phyloP scores from a whole-genome alignment of 805 yeast genomes.

The Yamadazyma scolyti region DNA sequence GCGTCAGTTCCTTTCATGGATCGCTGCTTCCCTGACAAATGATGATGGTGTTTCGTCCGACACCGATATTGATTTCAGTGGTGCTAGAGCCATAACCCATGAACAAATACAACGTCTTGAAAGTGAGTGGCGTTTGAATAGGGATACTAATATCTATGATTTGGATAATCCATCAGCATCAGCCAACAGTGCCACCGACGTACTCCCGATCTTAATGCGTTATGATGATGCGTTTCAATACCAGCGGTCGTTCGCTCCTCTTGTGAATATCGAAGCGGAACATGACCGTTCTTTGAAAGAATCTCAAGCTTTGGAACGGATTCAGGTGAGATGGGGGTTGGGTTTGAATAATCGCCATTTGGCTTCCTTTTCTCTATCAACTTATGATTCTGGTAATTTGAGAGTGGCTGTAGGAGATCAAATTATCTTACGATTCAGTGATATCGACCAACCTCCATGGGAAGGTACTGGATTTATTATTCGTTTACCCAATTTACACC shows the following conservation, averaged over 20 bases:
- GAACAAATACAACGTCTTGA: conserved; percentile 71
- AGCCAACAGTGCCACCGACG: conserved; percentile 36
- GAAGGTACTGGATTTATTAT: conserved; percentile 68
- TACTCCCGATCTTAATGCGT: conserved; percentile 69
- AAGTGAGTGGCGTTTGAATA: conserved; percentile 74
- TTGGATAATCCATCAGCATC: conserved; percentile 32
- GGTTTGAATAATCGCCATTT: conserved; percentile 62
- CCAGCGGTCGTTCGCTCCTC: conserved; percentile 80
- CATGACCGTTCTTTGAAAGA: conserved; percentile 72
- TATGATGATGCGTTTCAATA: conserved; percentile 83
- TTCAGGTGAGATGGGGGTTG: conserved; percentile 69
- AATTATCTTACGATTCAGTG: conserved; percentile 62
- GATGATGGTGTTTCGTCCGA: conserved; percentile 46
- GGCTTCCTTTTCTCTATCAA: conserved; percentile 66
- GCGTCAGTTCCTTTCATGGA: conserved; percentile 76
- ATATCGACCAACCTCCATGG: conserved; percentile 56
- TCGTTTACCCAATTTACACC: conserved; percentile 61
- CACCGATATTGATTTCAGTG: too few relatives aligned
- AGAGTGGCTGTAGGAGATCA: conserved; percentile 85
- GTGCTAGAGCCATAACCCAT: conserved; percentile 53
- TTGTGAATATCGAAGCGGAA: conserved; percentile 78
- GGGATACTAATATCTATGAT: conserved; percentile 69
- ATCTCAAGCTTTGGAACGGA: conserved; percentile 70
- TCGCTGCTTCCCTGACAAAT: conserved; percentile 66
- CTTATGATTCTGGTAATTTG: conserved; percentile 60